A percentile compares a stretch with the other conserved stretches of the same genome.
phyloP scores from a whole-genome alignment of 257 asterid species.

The Gentiana straminea region DNA sequence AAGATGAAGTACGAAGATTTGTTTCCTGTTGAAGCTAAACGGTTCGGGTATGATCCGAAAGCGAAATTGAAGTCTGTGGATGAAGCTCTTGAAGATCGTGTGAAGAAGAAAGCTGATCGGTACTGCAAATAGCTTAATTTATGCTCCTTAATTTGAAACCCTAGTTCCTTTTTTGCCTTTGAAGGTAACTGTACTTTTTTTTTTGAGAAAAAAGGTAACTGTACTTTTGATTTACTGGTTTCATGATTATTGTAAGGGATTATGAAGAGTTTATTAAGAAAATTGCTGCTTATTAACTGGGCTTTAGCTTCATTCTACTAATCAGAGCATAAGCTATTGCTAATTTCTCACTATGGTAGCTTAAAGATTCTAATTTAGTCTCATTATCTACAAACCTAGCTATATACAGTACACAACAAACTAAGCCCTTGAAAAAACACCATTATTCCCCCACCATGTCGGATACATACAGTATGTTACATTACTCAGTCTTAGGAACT shows the following conservation, averaged over 20 bases:
- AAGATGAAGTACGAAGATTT: conserved; percentile 91
- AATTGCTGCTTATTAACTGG: too few relatives aligned
- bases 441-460: too few relatives aligned
- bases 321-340: conserved; percentile 73
- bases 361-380: conserved; percentile 55
- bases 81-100: conserved; percentile 91
- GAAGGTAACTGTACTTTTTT: not conserved
- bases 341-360: conserved; percentile 72
- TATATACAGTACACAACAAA: too few relatives aligned
- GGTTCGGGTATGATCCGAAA: conserved; percentile 70
- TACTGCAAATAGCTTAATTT: conserved; percentile 56
- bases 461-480: too few relatives aligned
- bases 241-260: too few relatives aligned
- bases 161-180: not conserved
- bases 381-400: conserved; percentile 30
- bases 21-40: conserved; percentile 79
- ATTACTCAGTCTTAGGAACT: conserved; percentile 11
- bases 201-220: not conserved
- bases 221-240: too few relatives aligned
- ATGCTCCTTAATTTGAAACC: not conserved
- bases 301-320: conserved; percentile 5
- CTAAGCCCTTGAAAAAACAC: too few relatives aligned
- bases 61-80: conserved; percentile 63
- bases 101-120: conserved; percentile 94
- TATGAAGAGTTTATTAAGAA: too few relatives aligned